A percentile compares a stretch with the other conserved stretches of the same genome.
These are phyloP conservation scores for Mimosa pudica DNA, from an alignment of 306 rosid genomes.

Conservation along the genomic window DNA sequence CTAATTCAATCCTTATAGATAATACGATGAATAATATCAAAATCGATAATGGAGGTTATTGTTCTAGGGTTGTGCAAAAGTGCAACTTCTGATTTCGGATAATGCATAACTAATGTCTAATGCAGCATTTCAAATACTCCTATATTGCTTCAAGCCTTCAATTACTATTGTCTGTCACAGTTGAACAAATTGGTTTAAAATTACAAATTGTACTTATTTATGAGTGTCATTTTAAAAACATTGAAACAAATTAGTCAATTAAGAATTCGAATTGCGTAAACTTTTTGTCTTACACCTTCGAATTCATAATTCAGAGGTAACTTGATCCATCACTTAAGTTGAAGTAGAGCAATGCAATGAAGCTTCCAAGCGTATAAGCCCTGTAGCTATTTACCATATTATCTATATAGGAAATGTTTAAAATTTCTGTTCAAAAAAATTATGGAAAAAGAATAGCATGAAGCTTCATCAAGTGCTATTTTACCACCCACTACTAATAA, in stretches of 20 bases:
- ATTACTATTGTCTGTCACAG: background rate
- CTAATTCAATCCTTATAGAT: background rate
- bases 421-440: background rate
- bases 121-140: background rate
- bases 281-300: too few relatives aligned
- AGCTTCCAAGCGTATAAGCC: background rate
- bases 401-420: constrained; percentile 58
- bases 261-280: too few relatives aligned
- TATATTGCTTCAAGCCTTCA: too few relatives aligned
- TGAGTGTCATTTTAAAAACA: background rate
- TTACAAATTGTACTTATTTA: background rate
- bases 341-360: too few relatives aligned
- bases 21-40: too few relatives aligned
- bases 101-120: background rate
- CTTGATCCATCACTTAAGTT: too few relatives aligned
- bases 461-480: too few relatives aligned
- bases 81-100: background rate
- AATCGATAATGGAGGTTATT: too few relatives aligned
- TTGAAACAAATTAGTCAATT: background rate
- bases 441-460: too few relatives aligned
- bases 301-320: too few relatives aligned
- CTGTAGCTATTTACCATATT: constrained; percentile 3
- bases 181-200: too few relatives aligned
- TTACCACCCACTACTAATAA: too few relatives aligned
- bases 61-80: background rate